Percentiles rank a stretch among this genome's conserved stretches.
Conservation (phyloP, 805 yeast genomes). For the Hanseniaspora meyeri region DNA sequence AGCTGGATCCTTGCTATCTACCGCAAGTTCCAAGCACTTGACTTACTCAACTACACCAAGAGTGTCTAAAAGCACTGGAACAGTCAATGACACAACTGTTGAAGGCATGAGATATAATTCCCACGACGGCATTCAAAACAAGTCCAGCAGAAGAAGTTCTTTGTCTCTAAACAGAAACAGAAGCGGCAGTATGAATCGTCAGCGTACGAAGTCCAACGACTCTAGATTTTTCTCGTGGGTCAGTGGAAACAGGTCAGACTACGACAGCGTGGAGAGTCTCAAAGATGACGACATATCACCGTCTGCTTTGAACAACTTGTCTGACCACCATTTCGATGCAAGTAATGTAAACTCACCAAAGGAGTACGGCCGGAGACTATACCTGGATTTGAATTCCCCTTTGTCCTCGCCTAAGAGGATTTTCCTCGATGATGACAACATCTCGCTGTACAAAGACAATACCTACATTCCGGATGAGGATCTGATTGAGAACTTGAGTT, state of each 20-base stretch:
- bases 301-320: conserved; percentile 6
- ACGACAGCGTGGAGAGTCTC: background rate
- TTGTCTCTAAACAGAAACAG: background rate
- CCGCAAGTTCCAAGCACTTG: background rate
- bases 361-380: conserved; percentile 24
- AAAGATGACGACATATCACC: conserved; percentile 10
- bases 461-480: background rate
- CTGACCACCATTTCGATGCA: conserved; percentile 7
- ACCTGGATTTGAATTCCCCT: conserved; percentile 28
- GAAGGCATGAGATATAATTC: background rate
- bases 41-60: background rate
- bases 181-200: background rate
- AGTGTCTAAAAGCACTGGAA: conserved; percentile 17
- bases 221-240: conserved; percentile 8
- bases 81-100: conserved; percentile 13
- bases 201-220: conserved; percentile 9
- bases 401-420: conserved; percentile 23
- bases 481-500: background rate
- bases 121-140: background rate
- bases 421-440: background rate
- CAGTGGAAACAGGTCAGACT: background rate
- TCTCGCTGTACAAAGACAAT: background rate
- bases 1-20: background rate
- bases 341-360: background rate
- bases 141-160: background rate